A percentile compares a stretch with the other conserved stretches of the same genome.
Evolutionary conservation across 1,284 basidiomycete genomes (phyloP).

Genomic region (Cutaneotrichosporon sp.): DNA sequence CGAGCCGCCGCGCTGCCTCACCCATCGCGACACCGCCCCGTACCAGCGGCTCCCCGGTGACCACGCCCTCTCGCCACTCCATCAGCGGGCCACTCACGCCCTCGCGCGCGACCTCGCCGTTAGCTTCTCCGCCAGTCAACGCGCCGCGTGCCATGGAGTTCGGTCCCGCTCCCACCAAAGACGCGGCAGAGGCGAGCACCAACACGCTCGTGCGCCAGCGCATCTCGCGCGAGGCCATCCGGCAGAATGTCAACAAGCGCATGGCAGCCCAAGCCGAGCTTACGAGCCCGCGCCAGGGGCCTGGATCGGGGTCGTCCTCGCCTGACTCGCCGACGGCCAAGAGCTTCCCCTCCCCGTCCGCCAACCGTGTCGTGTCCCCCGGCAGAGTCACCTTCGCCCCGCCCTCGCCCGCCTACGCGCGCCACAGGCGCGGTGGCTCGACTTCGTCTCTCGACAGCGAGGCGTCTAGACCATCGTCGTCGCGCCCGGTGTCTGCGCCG

Average conservation of each 20-base stretch:
- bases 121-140: slow-evolving; percentile 15
- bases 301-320: slow-evolving; percentile 3
- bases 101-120: slow-evolving; percentile 12
- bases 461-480: not conserved
- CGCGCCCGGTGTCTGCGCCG: not conserved
- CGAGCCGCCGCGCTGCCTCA: not conserved
- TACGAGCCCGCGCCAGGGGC: not conserved
- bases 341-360: not conserved
- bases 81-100: slow-evolving; percentile 9
- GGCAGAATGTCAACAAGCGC: slow-evolving; percentile 48
- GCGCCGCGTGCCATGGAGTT: slow-evolving; percentile 17
- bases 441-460: slow-evolving; percentile 6
- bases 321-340: not conserved
- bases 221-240: slow-evolving; percentile 52
- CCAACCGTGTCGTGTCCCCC: not conserved
- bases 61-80: slow-evolving; percentile 7
- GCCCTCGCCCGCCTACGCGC: slow-evolving; percentile 7
- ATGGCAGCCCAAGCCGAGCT: slow-evolving; percentile 38
- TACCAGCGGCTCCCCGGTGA: not conserved
- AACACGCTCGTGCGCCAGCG: slow-evolving; percentile 48
- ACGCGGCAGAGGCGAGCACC: slow-evolving; percentile 16
- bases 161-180: slow-evolving; percentile 10
- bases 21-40: slow-evolving; percentile 6
- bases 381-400: slow-evolving; percentile 2
- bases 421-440: not conserved